Base-by-base conservation (phyloP, 2,329 filamentous ascomycete genomes). In the Cladophialophora carrionii region DNA sequence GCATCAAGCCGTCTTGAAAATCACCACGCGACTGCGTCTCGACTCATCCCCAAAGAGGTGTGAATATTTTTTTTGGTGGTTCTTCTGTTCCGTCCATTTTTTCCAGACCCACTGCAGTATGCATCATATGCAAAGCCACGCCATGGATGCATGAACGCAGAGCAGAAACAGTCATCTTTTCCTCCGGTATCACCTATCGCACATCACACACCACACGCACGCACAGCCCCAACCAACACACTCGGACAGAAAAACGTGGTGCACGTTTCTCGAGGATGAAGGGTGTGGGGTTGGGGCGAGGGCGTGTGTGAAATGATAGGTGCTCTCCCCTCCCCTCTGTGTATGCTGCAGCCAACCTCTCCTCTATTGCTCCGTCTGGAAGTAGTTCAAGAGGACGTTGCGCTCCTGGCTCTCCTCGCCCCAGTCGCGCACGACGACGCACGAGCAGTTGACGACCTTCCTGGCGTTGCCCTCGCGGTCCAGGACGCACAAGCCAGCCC, bases 361-460 rank as follows among this genome's bases (percentile, higher is more conserved):
- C 34, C 22, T 78, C 71, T 81, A 82, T 75, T 82, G 79, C 78
- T 81, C 80, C 81, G 92, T 96, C 87, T 96, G 91, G 93, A 99
- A 98, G 91, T 99, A 99, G 90, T 99, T 96, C 83, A 99, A 92
- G 81, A 99, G 91, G 83, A 98, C 92, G 78, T 89, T 92, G 80
- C 95, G 93, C 89, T 99, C 95, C 86, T 96, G 93, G 74, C 91
- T 96, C 87, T 99, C 95, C 88, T 98, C 95, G 88, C 95, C 95
- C 95, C 95, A 99, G 84, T 99, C 93, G 87, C 95, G 94, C 78
- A 99, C 95, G 71, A 99, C 95, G 78, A 99, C 95, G 87, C 95
- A 98, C 79, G 94, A 98, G 92, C 95, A 99, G 91, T 99, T 99
- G 86, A 99, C 95, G 75, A 99, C 94, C 90, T 99, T 99, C 84